These are phyloP conservation scores for Pythium apleroticum DNA, from an alignment of 352 stramenopile genomes.

Conservation along the genomic window DNA sequence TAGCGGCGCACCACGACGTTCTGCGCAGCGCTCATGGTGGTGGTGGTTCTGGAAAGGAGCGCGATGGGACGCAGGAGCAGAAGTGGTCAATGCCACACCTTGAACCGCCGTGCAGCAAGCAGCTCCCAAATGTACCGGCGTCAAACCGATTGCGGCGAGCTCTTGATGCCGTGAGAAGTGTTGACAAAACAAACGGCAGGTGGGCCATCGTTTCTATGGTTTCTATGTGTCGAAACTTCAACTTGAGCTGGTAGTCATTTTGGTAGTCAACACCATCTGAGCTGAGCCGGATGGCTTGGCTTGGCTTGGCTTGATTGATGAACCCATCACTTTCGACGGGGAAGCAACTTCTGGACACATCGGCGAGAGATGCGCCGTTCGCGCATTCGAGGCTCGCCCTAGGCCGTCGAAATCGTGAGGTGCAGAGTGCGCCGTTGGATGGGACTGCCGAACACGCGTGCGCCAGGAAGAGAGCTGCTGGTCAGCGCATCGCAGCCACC, in stretches of 20 bases:
- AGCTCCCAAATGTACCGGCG: neutral
- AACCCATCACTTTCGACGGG: conserved; percentile 14
- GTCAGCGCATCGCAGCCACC: neutral
- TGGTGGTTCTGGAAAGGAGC: neutral
- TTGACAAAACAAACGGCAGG: conserved; percentile 25
- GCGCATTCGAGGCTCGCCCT: conserved; percentile 11
- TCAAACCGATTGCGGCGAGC: neutral
- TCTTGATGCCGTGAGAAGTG: conserved; percentile 8
- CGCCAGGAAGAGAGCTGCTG: neutral
- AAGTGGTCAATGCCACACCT: neutral
- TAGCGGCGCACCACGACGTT: conserved; percentile 45
- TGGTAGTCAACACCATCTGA: neutral
- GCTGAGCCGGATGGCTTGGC: neutral
- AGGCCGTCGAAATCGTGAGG: neutral
- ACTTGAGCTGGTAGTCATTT: conserved; percentile 7
- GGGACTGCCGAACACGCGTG: neutral
- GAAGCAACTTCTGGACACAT: conserved; percentile 20
- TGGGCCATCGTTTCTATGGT: conserved; percentile 12
- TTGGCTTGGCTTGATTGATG: neutral
- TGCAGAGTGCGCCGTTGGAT: neutral
- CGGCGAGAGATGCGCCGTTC: conserved; percentile 11
- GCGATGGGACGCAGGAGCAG: neutral
- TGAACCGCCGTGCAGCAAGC: neutral
- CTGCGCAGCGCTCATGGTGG: conserved; percentile 5
- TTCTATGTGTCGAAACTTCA: conserved; percentile 26